These are phyloP conservation scores for Berberis thunbergii DNA, from an alignment of 164 flowering plant species.

Conservation along the genomic window DNA sequence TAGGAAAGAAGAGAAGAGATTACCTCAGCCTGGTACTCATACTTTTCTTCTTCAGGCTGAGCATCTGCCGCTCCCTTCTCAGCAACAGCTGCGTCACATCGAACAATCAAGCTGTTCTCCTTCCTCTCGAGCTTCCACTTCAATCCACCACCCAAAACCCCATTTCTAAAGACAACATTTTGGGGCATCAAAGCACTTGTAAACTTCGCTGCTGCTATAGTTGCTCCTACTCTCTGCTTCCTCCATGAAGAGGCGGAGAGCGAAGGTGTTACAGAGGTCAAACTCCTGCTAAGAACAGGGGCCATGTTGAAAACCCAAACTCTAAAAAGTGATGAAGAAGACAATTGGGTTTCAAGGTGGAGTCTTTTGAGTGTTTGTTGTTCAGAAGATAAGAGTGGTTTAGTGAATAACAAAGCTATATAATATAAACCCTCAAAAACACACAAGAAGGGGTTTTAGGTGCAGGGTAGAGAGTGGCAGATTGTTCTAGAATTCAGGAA, in stretches of 20 bases:
- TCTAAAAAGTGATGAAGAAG: too few species aligned
- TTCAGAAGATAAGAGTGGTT: too few species aligned
- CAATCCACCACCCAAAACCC: slow-evolving; percentile 32
- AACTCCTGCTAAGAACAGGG: too few species aligned
- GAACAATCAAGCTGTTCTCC: slow-evolving; percentile 27
- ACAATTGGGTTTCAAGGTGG: too few species aligned
- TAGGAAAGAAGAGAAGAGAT: neutral
- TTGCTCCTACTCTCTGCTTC: neutral
- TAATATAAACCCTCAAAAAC: too few species aligned
- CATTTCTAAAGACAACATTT: slow-evolving; percentile 21
- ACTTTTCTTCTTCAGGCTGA: slow-evolving; percentile 59
- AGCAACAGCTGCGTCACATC: slow-evolving; percentile 64
- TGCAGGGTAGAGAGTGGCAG: too few species aligned
- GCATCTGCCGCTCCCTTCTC: slow-evolving; percentile 59
- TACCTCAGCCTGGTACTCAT: slow-evolving; percentile 97
- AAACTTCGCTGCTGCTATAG: slow-evolving; percentile 13
- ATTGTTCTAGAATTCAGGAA: too few species aligned
- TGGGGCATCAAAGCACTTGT: slow-evolving; percentile 38
- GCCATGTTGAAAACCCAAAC: too few species aligned
- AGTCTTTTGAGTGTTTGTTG: too few species aligned
- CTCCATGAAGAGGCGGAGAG: neutral
- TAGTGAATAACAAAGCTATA: too few species aligned
- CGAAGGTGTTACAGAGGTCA: neutral
- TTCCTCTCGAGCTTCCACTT: slow-evolving; percentile 47
- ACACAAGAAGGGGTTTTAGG: too few species aligned